These are phyloP conservation scores for Camillea tinctor DNA, from an alignment of 2,329 filamentous ascomycete species.

Conservation along the genomic window DNA sequence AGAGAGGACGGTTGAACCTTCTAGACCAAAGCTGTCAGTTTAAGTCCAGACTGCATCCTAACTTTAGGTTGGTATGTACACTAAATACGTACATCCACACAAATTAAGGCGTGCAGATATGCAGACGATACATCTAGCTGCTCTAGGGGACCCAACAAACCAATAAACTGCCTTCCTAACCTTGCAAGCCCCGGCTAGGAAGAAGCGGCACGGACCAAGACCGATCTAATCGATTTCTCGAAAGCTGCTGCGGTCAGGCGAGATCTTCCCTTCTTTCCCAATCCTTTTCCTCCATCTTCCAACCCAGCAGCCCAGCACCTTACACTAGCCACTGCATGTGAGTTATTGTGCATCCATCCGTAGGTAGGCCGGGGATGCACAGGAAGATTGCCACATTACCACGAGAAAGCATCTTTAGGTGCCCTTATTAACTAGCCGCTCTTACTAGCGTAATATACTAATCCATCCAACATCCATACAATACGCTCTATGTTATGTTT, in stretches of 20 bases:
- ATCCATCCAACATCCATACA: too few relatives aligned
- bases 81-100: background rate
- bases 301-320: too few relatives aligned
- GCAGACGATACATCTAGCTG: background rate
- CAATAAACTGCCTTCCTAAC: background rate
- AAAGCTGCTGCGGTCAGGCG: background rate
- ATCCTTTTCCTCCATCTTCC: too few relatives aligned
- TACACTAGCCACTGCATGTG: background rate
- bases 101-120: background rate
- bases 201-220: background rate
- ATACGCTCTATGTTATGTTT: too few relatives aligned
- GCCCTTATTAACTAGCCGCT: background rate
- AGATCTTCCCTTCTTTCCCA: background rate
- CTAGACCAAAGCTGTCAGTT: background rate
- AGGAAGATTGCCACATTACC: background rate
- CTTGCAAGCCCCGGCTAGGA: background rate
- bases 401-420: background rate
- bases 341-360: background rate
- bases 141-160: background rate
- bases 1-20: too few relatives aligned
- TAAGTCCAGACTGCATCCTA: background rate
- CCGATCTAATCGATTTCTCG: background rate
- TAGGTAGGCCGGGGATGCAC: background rate
- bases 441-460: background rate
- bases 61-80: background rate